phyloP scores from a whole-genome alignment of 2,329 filamentous ascomycete species.

The Aspergillaceae sp. region DNA sequence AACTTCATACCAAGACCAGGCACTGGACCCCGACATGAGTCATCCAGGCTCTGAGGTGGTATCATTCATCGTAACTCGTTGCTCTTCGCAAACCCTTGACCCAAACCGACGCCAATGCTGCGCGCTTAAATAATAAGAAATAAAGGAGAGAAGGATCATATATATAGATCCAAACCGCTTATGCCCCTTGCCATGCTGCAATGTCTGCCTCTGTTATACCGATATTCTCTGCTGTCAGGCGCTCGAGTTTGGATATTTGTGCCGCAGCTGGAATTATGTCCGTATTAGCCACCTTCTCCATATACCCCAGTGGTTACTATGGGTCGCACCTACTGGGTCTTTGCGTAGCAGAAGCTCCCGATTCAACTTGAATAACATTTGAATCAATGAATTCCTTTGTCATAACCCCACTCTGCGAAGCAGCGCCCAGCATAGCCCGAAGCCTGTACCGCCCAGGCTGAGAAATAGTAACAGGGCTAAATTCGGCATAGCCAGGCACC shows the following conservation, averaged over 20 bases:
- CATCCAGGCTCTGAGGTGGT: no score
- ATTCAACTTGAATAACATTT: conserved; percentile 20
- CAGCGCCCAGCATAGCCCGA: conserved; percentile 23
- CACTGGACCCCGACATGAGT: neutral
- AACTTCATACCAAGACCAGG: neutral
- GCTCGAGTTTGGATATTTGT: conserved; percentile 17
- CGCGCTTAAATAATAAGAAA: neutral
- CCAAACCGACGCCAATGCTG: neutral
- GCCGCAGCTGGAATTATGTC: conserved; percentile 14
- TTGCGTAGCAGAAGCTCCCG: conserved; percentile 17
- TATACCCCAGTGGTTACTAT: no score
- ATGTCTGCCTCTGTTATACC: conserved; percentile 25
- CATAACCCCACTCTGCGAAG: conserved; percentile 19
- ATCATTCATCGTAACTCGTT: no score
- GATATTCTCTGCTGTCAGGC: conserved; percentile 21
- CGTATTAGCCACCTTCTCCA: conserved; percentile 3
- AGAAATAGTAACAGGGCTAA: conserved; percentile 19
- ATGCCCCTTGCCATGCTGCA: conserved; percentile 18
- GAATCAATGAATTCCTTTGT: conserved; percentile 25
- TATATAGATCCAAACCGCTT: no score
- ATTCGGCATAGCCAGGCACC: conserved; percentile 22
- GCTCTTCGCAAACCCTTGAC: neutral
- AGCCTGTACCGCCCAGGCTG: conserved; percentile 26
- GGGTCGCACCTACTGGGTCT: conserved; percentile 19
- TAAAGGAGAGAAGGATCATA: neutral